Conservation (phyloP, 305 asterid genomes). For the Fraxinus ornus region DNA sequence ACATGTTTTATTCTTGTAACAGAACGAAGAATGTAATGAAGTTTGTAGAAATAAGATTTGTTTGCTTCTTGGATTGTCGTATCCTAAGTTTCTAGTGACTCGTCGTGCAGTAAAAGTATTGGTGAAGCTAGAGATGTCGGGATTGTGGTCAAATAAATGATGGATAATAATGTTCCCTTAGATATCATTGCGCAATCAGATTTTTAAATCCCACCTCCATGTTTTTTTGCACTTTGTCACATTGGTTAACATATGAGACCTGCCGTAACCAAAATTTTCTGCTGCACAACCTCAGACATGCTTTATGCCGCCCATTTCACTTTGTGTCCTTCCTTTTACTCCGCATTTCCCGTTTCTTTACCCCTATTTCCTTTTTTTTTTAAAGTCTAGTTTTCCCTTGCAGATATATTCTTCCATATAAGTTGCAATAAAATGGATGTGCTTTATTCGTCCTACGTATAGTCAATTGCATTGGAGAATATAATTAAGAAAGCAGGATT, state of each 20-base stretch:
- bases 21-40: not conserved
- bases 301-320: not conserved
- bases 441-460: not conserved
- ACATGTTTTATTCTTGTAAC: not conserved
- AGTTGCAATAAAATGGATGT: not conserved
- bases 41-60: not conserved
- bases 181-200: not conserved
- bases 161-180: no score
- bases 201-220: not conserved
- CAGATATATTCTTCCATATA: conserved; percentile 21
- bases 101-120: not conserved
- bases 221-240: conserved; percentile 7
- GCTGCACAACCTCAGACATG: not conserved
- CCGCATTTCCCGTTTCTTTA: not conserved
- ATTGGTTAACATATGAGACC: not conserved
- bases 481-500: conserved; percentile 29
- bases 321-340: not conserved
- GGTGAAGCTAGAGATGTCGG: not conserved
- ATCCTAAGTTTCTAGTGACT: conserved; percentile 3
- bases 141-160: not conserved
- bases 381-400: not conserved
- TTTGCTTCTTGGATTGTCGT: conserved; percentile 12
- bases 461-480: conserved; percentile 15
- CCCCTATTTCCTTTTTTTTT: not conserved
- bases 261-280: no score